These are phyloP conservation scores for Entomortierella beljakovae DNA, from an alignment of 192 early-diverging fungal genomes.

Conservation along the genomic window DNA sequence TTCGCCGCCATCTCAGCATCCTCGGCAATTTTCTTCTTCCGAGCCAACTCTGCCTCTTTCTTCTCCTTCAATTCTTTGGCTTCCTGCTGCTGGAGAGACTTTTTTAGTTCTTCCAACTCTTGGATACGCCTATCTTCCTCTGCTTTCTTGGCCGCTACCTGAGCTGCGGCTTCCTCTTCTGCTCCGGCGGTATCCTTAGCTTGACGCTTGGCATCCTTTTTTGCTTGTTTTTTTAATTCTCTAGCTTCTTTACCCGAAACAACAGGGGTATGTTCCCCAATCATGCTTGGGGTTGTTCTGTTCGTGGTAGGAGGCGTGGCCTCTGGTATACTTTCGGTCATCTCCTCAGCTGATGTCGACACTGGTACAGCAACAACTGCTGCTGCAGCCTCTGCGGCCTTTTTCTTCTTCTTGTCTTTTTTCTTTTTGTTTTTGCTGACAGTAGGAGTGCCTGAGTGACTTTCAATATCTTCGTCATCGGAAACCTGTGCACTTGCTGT, in stretches of 20 bases:
- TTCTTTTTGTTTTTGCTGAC: constrained; percentile 59
- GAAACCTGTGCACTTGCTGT: constrained; percentile 44
- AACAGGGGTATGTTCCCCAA: constrained; percentile 1
- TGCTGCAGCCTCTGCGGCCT: constrained; percentile 31
- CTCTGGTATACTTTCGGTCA: not conserved
- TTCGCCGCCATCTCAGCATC: constrained; percentile 23
- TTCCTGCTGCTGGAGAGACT: constrained; percentile 39
- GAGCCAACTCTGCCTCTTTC: constrained; percentile 16
- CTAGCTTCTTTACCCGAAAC: constrained; percentile 37
- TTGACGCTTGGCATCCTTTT: constrained; percentile 50
- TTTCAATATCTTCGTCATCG: constrained; percentile 29
- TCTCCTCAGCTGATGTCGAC: not conserved
- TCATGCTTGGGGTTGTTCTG: not conserved
- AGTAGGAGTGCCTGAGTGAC: not conserved
- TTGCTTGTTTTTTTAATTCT: constrained; percentile 46
- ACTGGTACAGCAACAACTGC: not conserved
- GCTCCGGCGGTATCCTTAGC: constrained; percentile 47
- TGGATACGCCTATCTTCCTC: constrained; percentile 18
- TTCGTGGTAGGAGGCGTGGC: not conserved
- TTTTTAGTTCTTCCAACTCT: constrained; percentile 35
- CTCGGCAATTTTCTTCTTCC: constrained; percentile 29
- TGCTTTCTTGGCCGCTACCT: constrained; percentile 27
- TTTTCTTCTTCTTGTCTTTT: constrained; percentile 53
- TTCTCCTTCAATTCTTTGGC: constrained; percentile 28
- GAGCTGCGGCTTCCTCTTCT: constrained; percentile 21